Conservation (phyloP, 352 stramenopile species). For the Thalassiosira exigua region DNA sequence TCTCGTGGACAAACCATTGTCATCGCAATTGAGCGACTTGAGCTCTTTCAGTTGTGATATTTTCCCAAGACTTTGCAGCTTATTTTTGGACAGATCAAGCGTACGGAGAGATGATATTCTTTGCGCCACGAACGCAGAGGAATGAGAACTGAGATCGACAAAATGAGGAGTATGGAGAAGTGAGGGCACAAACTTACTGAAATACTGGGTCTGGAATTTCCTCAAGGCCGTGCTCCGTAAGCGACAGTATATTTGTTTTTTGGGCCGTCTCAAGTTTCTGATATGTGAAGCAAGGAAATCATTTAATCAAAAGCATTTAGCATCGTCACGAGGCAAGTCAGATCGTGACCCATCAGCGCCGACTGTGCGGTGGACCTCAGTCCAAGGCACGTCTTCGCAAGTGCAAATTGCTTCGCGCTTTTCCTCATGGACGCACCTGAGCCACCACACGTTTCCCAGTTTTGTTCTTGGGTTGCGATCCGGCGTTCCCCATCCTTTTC, state of each 20-base stretch:
- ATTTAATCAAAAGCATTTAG: too few species aligned
- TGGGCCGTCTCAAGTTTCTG: conserved; percentile 82
- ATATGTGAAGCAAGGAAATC: too few species aligned
- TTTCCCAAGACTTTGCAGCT: conserved; percentile 59
- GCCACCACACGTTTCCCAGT: conserved; percentile 71
- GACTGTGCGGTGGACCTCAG: too few species aligned
- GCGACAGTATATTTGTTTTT: conserved; percentile 79
- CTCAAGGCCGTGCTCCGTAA: conserved; percentile 78
- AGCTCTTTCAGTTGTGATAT: conserved; percentile 67
- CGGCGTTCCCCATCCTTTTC: conserved; percentile 82
- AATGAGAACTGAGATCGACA: conserved; percentile 11
- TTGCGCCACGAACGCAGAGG: not conserved
- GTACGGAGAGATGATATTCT: conserved; percentile 71
- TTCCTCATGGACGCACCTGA: conserved; percentile 70
- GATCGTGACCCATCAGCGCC: too few species aligned
- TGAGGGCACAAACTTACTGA: conserved; percentile 49
- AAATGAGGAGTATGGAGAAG: not conserved
- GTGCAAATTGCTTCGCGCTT: too few species aligned
- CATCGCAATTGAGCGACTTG: conserved; percentile 80
- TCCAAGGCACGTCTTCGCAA: too few species aligned
- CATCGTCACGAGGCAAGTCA: too few species aligned
- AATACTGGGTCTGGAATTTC: conserved; percentile 71
- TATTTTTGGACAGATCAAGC: conserved; percentile 81
- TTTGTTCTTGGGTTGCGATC: conserved; percentile 75
- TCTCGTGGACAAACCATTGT: conserved; percentile 65